Evolutionary conservation across 2,329 filamentous ascomycete genomes (phyloP).

Genomic region (Sarocladium kiliense): DNA sequence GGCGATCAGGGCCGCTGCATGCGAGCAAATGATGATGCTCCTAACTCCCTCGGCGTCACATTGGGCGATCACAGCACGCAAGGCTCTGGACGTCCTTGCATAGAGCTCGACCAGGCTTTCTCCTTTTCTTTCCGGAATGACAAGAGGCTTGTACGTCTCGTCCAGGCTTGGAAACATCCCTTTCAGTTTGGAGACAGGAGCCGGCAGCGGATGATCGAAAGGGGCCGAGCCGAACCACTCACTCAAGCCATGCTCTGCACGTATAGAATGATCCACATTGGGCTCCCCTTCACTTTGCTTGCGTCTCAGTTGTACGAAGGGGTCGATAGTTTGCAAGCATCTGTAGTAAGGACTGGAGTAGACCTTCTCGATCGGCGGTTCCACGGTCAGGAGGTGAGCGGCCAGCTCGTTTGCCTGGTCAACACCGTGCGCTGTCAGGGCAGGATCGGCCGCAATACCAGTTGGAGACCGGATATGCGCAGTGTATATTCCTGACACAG

Average conservation of each 20-base stretch:
- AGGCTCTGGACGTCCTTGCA: slow-evolving; percentile 65
- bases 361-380: slow-evolving; percentile 66
- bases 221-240: slow-evolving; percentile 90
- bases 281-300: slow-evolving; percentile 13
- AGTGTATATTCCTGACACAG: slow-evolving; percentile 71
- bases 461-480: slow-evolving; percentile 74
- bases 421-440: slow-evolving; percentile 81
- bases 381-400: slow-evolving; percentile 52
- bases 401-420: slow-evolving; percentile 77
- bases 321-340: slow-evolving; percentile 77
- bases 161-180: slow-evolving; percentile 63
- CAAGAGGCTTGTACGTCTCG: slow-evolving; percentile 37
- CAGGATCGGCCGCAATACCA: slow-evolving; percentile 80
- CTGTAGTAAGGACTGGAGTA: slow-evolving; percentile 86
- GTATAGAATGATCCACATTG: slow-evolving; percentile 33
- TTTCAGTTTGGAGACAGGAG: slow-evolving; percentile 56
- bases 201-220: slow-evolving; percentile 80
- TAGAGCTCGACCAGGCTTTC: slow-evolving; percentile 79
- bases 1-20: slow-evolving; percentile 86
- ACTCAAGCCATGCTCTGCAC: slow-evolving; percentile 55
- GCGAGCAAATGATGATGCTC: slow-evolving; percentile 76
- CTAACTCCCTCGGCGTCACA: slow-evolving; percentile 67
- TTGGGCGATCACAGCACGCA: slow-evolving; percentile 64
- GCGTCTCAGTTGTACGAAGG: slow-evolving; percentile 50
- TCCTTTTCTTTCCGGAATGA: slow-evolving; percentile 45